Base-by-base conservation (phyloP, 2,329 filamentous ascomycete species). In the Fusarium sp. region DNA sequence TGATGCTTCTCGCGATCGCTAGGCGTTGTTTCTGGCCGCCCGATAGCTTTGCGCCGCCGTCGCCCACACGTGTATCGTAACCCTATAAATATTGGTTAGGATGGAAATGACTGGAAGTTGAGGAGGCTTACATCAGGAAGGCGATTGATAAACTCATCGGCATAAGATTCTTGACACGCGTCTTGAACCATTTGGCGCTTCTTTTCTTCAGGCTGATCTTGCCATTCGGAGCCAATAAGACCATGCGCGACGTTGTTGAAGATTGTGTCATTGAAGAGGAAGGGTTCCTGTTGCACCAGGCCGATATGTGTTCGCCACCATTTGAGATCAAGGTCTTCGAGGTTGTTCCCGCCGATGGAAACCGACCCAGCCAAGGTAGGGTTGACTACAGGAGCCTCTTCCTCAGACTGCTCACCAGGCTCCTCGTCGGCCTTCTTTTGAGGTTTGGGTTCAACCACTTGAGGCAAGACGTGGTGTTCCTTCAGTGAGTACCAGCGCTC, bases 401-500 rank as follows among this genome's bases (percentile, higher is more conserved):
- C 31, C 10, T 38, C 26, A 5, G 38, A 8, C 15, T 16, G 13
- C 1, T 20, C 10, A 1, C 39, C 47, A 9, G 42, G 26, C 10
- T 31, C 26, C 0, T 51, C 45, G 1, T 44, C 13, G 0, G 41
- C 11, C 36, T 60, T 50, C 9, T 55, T 55, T 9, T 50, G 36
- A 8, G 61, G 30, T 4, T 48, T 47, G 5, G 62, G 44, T 14
- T 51, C 42, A 6, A 65, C 35, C 7, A 76, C 70, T 7, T 57
- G 30, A 3, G 74, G 74, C 1, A 77, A n/a, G 1, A 68, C 31
- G 2, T 69, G 59, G 2, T 75, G 71, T 4, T 69, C 36, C 13
- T n/a, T 71, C n/a, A 77, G 31, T 7, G 69, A 75, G 72, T 93
- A 93, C 90, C 91, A 93, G 12, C 91, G 84, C 75, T 93, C 90